A percentile compares a stretch with the other conserved stretches of the same genome.
These are phyloP conservation scores for Colletotrichum orbiculare DNA, from an alignment of 2,329 filamentous ascomycete genomes.

Conservation along the genomic window DNA sequence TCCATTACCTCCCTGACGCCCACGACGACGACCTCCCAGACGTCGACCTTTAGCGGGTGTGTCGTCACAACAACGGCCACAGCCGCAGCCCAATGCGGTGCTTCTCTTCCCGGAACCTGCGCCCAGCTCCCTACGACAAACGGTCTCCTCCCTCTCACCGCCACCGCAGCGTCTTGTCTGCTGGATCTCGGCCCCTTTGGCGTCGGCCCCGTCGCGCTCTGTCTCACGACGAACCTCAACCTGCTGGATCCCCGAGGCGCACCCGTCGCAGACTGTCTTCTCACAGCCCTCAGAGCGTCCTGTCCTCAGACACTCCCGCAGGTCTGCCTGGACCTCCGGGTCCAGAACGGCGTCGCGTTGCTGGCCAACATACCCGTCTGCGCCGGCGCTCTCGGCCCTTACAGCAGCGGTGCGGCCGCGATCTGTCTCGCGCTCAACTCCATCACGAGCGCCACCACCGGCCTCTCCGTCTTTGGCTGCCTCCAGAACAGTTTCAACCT, in stretches of 20 bases:
- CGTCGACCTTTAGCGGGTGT: neutral
- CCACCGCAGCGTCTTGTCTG: neutral
- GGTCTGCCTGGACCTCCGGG: conserved; percentile 26
- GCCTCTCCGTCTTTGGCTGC: neutral
- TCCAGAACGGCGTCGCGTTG: conserved; percentile 26
- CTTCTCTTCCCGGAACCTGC: neutral
- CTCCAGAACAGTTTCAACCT: neutral
- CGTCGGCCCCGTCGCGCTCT: neutral
- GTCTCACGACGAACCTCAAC: conserved; percentile 1
- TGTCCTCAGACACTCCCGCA: conserved; percentile 21
- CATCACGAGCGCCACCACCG: neutral
- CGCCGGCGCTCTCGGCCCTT: conserved; percentile 32
- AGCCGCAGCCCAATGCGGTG: neutral
- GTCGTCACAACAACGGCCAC: neutral
- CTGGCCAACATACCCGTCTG: conserved; percentile 29
- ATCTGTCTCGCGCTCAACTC: conserved; percentile 22
- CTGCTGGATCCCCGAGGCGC: neutral
- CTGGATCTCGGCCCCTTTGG: conserved; percentile 4
- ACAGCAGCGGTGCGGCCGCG: conserved; percentile 10
- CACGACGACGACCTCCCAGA: neutral
- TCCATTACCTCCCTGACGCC: neutral
- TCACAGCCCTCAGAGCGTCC: neutral
- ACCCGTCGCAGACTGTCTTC: neutral
- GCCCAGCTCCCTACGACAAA: neutral
- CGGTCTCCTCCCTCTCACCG: neutral